Evolutionary conservation across 2,329 filamentous ascomycete species (phyloP).

Genomic region (Passalora sequoiae): DNA sequence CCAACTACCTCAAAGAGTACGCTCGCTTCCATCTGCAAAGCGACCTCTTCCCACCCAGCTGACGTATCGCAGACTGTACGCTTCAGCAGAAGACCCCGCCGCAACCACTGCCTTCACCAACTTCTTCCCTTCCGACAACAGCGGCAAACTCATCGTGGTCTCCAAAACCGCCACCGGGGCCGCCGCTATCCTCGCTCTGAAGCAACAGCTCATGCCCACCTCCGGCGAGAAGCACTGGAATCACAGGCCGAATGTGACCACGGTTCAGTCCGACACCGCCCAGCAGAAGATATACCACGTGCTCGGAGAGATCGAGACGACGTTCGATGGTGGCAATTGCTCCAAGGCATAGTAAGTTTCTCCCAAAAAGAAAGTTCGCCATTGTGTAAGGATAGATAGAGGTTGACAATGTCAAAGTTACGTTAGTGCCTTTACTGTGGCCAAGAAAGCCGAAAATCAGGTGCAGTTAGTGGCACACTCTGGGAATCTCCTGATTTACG

Average conservation of each 20-base stretch:
- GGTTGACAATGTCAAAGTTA: constrained; percentile 5
- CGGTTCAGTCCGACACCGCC: constrained; percentile 7
- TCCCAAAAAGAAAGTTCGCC: not conserved
- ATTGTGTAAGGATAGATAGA: not conserved
- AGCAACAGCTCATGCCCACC: constrained; percentile 10
- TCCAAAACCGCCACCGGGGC: constrained; percentile 8
- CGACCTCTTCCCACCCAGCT: not conserved
- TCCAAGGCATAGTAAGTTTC: constrained; percentile 14
- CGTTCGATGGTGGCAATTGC: constrained; percentile 15
- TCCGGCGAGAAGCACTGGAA: constrained; percentile 17
- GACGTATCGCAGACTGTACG: constrained; percentile 7
- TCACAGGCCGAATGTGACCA: constrained; percentile 11
- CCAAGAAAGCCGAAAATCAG: constrained; percentile 6
- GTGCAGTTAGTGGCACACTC: constrained; percentile 4
- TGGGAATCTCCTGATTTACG: constrained; percentile 10
- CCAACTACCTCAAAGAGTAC: constrained; percentile 12
- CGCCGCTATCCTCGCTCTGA: constrained; percentile 11
- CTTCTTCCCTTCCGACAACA: constrained; percentile 15
- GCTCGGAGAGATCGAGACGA: constrained; percentile 10
- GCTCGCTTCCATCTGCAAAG: too few species aligned
- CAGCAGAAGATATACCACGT: constrained; percentile 12
- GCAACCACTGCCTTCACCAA: constrained; percentile 13
- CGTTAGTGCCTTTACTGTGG: constrained; percentile 10
- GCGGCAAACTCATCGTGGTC: constrained; percentile 13
- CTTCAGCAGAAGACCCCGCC: constrained; percentile 10